phyloP scores from a whole-genome alignment of 1,139 yeast species.

The Candida sanyaensis region DNA sequence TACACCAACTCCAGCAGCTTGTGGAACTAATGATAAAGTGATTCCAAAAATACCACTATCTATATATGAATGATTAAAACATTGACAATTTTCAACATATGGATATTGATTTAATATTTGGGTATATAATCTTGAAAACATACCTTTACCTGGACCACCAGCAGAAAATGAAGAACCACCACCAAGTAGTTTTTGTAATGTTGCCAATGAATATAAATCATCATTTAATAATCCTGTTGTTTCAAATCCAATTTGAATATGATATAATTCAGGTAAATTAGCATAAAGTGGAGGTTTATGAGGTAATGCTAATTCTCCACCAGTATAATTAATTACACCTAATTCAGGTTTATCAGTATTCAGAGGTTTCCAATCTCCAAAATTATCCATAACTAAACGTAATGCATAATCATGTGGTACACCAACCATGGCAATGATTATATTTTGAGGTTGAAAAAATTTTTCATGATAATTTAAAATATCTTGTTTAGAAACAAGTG shows the following conservation, averaged over 20 bases:
- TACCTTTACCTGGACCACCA: constrained; percentile 99
- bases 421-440: constrained; percentile 89
- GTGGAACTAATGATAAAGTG: constrained; percentile 80
- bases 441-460: constrained; percentile 78
- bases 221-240: constrained; percentile 83
- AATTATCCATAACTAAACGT: constrained; percentile 58
- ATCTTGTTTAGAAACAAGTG: constrained; percentile 51
- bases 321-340: constrained; percentile 65
- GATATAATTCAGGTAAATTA: constrained; percentile 78
- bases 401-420: constrained; percentile 73
- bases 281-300: constrained; percentile 67
- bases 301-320: constrained; percentile 76
- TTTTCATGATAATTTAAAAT: constrained; percentile 63
- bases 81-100: constrained; percentile 83
- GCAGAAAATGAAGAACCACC: constrained; percentile 98
- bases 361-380: constrained; percentile 59
- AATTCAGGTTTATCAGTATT: constrained; percentile 28
- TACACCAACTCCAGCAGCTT: constrained; percentile 81
- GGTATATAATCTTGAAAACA: constrained; percentile 93
- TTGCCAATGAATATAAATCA: constrained; percentile 88
- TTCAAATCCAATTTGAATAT: constrained; percentile 85
- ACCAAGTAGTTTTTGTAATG: constrained; percentile 89
- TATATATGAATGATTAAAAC: constrained; percentile 87
- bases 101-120: constrained; percentile 90
- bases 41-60: constrained; percentile 94